phyloP scores from a whole-genome alignment of 139 green algal species.

The Chlamydomonas schloesseri region DNA sequence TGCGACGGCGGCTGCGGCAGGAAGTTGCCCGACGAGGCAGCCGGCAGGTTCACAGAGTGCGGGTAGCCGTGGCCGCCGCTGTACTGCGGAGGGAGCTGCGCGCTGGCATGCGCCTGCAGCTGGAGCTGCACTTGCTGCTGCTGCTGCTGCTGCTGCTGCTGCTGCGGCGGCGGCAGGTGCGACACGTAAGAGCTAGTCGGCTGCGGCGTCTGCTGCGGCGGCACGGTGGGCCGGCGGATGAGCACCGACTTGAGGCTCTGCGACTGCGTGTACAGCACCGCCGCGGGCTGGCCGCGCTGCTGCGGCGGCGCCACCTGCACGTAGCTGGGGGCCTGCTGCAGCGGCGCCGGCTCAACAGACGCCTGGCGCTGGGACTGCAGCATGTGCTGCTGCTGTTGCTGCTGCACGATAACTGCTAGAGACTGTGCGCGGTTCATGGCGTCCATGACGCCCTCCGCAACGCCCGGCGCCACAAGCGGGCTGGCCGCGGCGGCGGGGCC shows the following conservation, averaged over 20 bases:
- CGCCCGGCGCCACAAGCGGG: no score
- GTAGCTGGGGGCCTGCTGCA: background rate
- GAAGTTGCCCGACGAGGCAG: no score
- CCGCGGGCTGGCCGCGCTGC: background rate
- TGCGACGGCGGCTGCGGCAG: no score
- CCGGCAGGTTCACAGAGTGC: no score
- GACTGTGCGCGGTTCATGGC: background rate
- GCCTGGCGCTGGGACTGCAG: background rate
- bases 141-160: background rate
- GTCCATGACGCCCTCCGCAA: background rate
- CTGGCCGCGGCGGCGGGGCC: no score
- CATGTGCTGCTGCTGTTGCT: background rate
- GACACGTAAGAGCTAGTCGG: background rate
- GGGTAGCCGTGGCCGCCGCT: no score
- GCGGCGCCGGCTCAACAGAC: background rate
- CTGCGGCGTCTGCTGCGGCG: background rate
- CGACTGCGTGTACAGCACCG: background rate
- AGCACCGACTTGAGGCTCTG: conserved; percentile 4
- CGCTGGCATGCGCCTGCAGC: background rate
- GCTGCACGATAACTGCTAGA: background rate
- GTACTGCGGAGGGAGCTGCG: background rate
- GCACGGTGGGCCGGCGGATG: no score
- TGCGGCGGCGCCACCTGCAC: background rate
- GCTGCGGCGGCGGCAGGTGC: no score
- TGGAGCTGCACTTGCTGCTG: background rate